phyloP scores from a whole-genome alignment of 345 rosid species.

The Sisymbrium irio region DNA sequence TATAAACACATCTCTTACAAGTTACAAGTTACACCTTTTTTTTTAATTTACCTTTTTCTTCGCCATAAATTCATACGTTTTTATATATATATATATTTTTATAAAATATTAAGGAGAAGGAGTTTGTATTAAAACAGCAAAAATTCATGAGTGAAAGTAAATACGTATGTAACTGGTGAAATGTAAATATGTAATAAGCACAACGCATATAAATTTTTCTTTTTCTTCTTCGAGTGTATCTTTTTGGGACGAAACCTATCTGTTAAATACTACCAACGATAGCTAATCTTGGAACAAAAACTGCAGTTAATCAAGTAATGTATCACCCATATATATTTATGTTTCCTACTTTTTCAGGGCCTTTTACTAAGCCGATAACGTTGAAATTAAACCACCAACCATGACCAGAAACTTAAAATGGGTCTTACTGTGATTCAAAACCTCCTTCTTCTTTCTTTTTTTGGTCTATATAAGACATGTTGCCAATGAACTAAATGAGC shows the following conservation, averaged over 20 bases:
- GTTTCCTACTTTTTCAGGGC: neutral
- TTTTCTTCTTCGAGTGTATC: neutral
- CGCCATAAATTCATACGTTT: constrained; percentile 5
- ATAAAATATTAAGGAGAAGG: too few relatives aligned
- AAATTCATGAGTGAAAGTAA: neutral
- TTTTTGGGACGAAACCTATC: neutral
- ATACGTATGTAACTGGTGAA: neutral
- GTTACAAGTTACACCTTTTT: too few relatives aligned
- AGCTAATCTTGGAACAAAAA: neutral
- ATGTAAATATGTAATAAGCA: neutral
- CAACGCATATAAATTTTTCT: neutral
- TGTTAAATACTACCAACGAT: neutral
- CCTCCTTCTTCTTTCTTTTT: neutral
- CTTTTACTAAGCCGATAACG: neutral
- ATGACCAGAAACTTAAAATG: neutral
- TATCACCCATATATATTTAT: too few relatives aligned
- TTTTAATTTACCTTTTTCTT: neutral
- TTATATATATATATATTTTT: too few relatives aligned
- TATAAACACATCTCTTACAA: neutral
- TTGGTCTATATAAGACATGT: neutral
- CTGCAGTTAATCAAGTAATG: neutral
- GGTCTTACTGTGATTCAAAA: neutral
- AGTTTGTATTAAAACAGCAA: too few relatives aligned
- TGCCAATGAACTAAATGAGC: constrained; percentile 15
- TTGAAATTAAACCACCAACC: neutral